Percentiles rank a stretch among this genome's conserved stretches.
phyloP scores from a whole-genome alignment of 2,329 filamentous ascomycete genomes.

The Fusarium dlaminii region DNA sequence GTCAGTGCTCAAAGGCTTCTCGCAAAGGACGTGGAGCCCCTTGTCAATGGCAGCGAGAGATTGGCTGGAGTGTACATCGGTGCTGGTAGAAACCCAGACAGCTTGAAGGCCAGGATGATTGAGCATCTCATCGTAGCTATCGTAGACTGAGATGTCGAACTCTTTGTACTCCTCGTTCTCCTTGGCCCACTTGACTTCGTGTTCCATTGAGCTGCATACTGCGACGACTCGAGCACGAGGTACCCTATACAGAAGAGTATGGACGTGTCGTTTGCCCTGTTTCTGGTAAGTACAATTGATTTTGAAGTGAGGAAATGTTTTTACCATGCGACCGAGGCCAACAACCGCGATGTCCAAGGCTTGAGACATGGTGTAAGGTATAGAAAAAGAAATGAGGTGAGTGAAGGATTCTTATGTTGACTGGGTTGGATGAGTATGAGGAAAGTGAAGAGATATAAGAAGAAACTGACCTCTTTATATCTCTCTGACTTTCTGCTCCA shows the following conservation, averaged over 20 bases:
- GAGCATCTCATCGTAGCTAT: slow-evolving; percentile 29
- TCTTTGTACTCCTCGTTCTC: slow-evolving; percentile 23
- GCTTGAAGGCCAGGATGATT: slow-evolving; percentile 24
- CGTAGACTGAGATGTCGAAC: slow-evolving; percentile 18
- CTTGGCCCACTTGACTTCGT: slow-evolving; percentile 22
- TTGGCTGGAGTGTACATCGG: slow-evolving; percentile 26
- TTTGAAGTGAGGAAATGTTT: accelerated
- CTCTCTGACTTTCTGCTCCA: not conserved
- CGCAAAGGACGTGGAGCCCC: slow-evolving; percentile 29
- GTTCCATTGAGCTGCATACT: slow-evolving; percentile 12
- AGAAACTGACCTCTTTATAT: accelerated
- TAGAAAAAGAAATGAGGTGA: accelerated
- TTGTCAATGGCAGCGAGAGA: slow-evolving; percentile 18
- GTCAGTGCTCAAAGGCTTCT: slow-evolving; percentile 33
- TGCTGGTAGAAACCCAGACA: slow-evolving; percentile 31
- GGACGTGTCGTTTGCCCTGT: slow-evolving; percentile 26
- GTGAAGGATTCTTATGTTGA: accelerated
- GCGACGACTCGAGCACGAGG: slow-evolving; percentile 27
- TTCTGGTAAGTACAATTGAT: accelerated
- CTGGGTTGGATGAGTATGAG: not conserved
- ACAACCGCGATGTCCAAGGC: slow-evolving; percentile 27
- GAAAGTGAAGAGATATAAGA: not conserved
- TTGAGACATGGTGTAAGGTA: not conserved
- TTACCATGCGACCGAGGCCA: slow-evolving; percentile 33
- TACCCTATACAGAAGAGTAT: slow-evolving; percentile 22